A percentile compares a stretch with the other conserved stretches of the same genome.
Evolutionary conservation across 495 filamentous ascomycete genomes (phyloP).

Genomic region (Penicillium psychrofluorescens): DNA sequence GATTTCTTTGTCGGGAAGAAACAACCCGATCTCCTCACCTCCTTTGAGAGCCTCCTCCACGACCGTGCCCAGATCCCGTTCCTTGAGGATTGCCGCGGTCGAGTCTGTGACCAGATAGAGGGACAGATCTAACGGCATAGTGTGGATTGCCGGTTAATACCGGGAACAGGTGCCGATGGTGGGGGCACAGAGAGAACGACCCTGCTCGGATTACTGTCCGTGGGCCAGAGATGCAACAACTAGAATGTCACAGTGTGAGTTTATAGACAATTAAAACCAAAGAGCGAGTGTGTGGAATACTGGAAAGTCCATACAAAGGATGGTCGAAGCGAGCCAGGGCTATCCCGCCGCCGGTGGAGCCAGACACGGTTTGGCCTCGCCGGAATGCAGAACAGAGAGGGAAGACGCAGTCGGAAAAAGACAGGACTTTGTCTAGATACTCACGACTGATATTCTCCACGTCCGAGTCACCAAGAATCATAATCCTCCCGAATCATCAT

Average conservation of each 20-base stretch:
- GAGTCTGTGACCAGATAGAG: conserved; percentile 94
- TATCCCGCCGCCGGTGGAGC: conserved; percentile 10
- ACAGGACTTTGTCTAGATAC: no score
- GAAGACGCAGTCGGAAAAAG: no score
- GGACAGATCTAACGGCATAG: conserved; percentile 47
- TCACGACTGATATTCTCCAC: no score
- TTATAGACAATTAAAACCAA: no score
- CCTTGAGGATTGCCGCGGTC: conserved; percentile 67
- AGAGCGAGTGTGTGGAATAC: no score
- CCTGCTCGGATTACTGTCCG: no score
- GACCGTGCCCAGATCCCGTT: conserved; percentile 60
- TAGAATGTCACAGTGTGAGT: not conserved
- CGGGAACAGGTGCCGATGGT: no score
- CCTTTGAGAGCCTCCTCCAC: conserved; percentile 73
- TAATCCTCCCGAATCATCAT: no score
- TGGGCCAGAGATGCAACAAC: no score
- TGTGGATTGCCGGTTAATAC: not conserved
- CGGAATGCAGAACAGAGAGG: no score
- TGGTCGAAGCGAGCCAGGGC: conserved; percentile 5
- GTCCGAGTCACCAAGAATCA: no score
- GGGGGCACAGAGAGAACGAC: no score
- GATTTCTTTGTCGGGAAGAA: not conserved
- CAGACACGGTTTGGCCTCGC: conserved; percentile 5
- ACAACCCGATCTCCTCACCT: conserved; percentile 32
- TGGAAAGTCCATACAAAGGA: conserved; percentile 1